A percentile compares a stretch with the other conserved stretches of the same genome.
Evolutionary conservation across 1,284 basidiomycete genomes (phyloP).

Genomic region (Boletellus sp.): DNA sequence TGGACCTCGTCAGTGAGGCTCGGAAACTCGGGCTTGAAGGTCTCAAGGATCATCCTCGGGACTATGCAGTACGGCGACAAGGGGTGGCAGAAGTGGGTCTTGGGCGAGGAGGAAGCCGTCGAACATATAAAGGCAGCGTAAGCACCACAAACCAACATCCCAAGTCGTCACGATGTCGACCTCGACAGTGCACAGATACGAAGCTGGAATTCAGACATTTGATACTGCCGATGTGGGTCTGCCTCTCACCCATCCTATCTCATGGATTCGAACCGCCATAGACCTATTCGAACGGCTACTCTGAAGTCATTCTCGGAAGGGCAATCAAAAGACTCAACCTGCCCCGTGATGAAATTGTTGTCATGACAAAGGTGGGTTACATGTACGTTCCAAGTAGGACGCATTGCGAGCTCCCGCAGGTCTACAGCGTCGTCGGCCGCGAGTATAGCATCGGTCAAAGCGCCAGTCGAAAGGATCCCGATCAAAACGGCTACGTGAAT

Average conservation of each 20-base stretch:
- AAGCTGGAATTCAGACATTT: conserved; percentile 65
- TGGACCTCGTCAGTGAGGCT: conserved; percentile 37
- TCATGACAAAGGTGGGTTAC: conserved; percentile 65
- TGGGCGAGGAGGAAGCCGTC: conserved; percentile 54
- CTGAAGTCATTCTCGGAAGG: conserved; percentile 74
- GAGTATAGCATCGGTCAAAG: conserved; percentile 21
- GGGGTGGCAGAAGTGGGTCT: conserved; percentile 53
- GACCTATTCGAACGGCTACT: conserved; percentile 70
- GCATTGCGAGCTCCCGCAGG: conserved; percentile 19
- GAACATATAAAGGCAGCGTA: conserved; percentile 57
- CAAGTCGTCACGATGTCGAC: conserved; percentile 1
- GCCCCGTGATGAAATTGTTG: conserved; percentile 72
- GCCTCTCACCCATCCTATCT: neutral
- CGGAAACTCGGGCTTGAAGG: conserved; percentile 49
- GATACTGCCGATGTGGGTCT: conserved; percentile 56
- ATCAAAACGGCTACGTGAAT: conserved; percentile 54
- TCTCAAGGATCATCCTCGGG: conserved; percentile 50
- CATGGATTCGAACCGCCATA: conserved; percentile 17
- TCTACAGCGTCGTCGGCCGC: conserved; percentile 37
- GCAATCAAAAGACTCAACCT: conserved; percentile 72
- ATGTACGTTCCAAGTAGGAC: neutral
- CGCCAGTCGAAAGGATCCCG: conserved; percentile 25
- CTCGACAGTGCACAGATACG: conserved; percentile 38
- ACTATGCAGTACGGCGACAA: conserved; percentile 45
- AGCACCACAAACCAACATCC: conserved; percentile 10